Conservation (phyloP, 495 filamentous ascomycete species). For the Paragyromitra xinjiangensis region DNA sequence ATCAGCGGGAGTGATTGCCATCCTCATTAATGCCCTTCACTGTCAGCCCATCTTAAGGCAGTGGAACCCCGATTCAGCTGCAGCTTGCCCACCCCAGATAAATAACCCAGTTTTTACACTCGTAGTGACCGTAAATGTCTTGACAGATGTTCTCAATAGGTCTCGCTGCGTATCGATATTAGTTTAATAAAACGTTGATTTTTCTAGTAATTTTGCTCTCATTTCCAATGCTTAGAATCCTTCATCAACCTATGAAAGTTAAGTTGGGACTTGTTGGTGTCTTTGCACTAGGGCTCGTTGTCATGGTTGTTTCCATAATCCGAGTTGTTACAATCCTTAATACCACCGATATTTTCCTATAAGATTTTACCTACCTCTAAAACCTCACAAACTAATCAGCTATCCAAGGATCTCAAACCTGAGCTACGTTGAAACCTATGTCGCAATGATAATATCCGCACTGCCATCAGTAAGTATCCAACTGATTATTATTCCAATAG, state of each 20-base stretch:
- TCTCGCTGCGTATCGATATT: neutral
- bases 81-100: conserved; percentile 12
- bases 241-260: conserved; percentile 35
- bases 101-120: conserved; percentile 28
- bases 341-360: conserved; percentile 22
- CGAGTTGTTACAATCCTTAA: conserved; percentile 25
- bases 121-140: conserved; percentile 16
- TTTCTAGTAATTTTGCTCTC: conserved; percentile 21
- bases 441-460: conserved; percentile 31
- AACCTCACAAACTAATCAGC: neutral
- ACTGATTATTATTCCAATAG: neutral
- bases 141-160: conserved; percentile 31
- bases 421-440: conserved; percentile 29
- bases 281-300: conserved; percentile 26
- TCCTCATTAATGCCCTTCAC: conserved; percentile 25
- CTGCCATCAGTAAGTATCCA: conserved; percentile 17
- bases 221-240: conserved; percentile 24
- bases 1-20: conserved; percentile 8
- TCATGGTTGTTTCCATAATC: conserved; percentile 24
- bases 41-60: conserved; percentile 32
- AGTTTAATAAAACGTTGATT: neutral
- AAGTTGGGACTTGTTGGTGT: conserved; percentile 13
- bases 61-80: conserved; percentile 23
- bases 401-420: conserved; percentile 20
- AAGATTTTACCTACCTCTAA: neutral